Base-by-base conservation (phyloP, 768 basidiomycete species). In the Chiua virens region DNA sequence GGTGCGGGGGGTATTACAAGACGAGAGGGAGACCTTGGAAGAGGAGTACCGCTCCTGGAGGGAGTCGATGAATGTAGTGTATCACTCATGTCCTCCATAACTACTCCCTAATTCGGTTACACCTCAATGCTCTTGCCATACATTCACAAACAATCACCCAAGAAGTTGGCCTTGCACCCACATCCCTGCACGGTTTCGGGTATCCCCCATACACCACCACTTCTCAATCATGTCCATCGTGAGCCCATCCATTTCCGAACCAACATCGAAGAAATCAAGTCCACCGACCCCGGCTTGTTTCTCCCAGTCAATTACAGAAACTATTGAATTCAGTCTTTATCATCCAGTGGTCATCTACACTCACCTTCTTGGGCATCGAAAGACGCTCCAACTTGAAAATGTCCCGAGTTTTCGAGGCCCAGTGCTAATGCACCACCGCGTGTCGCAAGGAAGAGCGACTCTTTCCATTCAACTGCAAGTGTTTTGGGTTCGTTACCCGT, bases 141-240 rank as follows among this genome's bases (percentile, higher is more conserved):
- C 61, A 63, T 38, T 6, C 17, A 40, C 50, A 63, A 55, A 58
- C 22, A 60, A 10, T 15, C 38, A 60, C 10, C 42, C 20, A 6
- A 64, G 47, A 35, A n/a, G 54, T 27, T 30, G 58, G 13, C 92
- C 91, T 67, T 91, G 89, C 4, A 94, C 77, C 88, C 90, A 96
- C 67, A 92, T 76, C 4, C 69, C 73, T 2, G 51, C 60, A 18
- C 89, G 78, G 68, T 94, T 94, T 45, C 78, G 75, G 5, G 61
- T 61, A 61, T 89, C 85, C 0, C 92, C 92, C 37, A 87, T 64
- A 59, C 89, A 89, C 90, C 91, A 95, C 93, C 93, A 94, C 63
- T 87, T 90, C 68, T 95, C 93, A 21, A 94, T 57, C 69, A 81
- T 72, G 45, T 86, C 86, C 38, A 73, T 61, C 8, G 69, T 69